These are phyloP conservation scores for Gynandropsis gynandra DNA, from an alignment of 345 rosid species.

Conservation along the genomic window DNA sequence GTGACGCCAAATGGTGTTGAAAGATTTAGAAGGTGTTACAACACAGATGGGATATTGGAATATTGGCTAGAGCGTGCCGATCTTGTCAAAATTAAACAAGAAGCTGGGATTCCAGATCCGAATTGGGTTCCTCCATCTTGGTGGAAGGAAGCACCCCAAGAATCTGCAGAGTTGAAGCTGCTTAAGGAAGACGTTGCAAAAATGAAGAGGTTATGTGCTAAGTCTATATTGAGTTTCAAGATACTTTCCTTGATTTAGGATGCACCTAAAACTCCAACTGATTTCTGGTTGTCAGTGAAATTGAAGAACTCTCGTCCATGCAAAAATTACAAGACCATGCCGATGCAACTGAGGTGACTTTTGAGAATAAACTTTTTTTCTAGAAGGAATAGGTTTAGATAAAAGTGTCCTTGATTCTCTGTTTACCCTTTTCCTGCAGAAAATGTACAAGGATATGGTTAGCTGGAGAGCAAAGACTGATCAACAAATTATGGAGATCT, in stretches of 20 bases:
- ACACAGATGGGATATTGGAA: conserved; percentile 71
- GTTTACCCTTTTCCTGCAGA: conserved; percentile 32
- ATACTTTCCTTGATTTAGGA: neutral
- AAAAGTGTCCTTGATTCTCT: neutral
- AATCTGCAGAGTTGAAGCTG: conserved; percentile 38
- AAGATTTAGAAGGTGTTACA: conserved; percentile 78
- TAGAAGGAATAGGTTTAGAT: conserved; percentile 11
- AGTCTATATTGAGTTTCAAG: neutral
- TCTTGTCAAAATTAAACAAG: conserved; percentile 47
- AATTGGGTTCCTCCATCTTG: conserved; percentile 53
- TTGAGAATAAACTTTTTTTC: conserved; percentile 11
- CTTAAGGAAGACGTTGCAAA: conserved; percentile 53
- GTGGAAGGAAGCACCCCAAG: conserved; percentile 39
- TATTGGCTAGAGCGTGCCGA: conserved; percentile 94
- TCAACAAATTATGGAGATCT: conserved; percentile 46
- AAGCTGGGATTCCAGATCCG: conserved; percentile 58
- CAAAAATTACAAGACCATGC: conserved; percentile 42
- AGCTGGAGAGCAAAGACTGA: conserved; percentile 61
- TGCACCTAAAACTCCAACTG: conserved; percentile 3
- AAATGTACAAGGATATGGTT: conserved; percentile 42
- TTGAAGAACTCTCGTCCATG: conserved; percentile 42
- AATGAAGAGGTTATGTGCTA: conserved; percentile 40
- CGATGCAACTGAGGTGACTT: conserved; percentile 46
- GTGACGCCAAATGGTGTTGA: conserved; percentile 80
- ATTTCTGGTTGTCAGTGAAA: conserved; percentile 40